phyloP scores from a whole-genome alignment of 768 basidiomycete species.

The Cyclocybe cylindracea region DNA sequence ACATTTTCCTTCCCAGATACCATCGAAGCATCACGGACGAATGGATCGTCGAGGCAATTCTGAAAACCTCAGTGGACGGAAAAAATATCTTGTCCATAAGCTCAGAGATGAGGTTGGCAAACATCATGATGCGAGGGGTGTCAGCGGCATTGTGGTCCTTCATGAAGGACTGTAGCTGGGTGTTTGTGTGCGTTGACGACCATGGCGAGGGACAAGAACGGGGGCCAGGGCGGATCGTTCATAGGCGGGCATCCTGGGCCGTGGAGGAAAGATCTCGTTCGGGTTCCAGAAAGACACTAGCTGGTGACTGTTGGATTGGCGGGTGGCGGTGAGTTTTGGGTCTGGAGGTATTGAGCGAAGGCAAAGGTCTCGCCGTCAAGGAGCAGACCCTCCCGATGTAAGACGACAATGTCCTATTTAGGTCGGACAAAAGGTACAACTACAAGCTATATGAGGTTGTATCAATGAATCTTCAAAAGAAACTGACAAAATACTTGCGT shows the following conservation, averaged over 20 bases:
- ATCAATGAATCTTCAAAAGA: not conserved
- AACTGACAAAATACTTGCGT: slow-evolving; percentile 4
- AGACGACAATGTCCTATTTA: slow-evolving; percentile 9
- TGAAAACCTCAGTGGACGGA: too few species aligned
- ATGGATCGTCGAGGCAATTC: too few species aligned
- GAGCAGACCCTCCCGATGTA: slow-evolving; percentile 10
- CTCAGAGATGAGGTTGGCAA: not conserved
- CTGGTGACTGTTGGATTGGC: not conserved
- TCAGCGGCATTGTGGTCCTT: not conserved
- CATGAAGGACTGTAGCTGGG: not conserved
- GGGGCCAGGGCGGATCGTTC: not conserved
- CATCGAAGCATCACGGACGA: too few species aligned
- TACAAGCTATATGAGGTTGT: slow-evolving; percentile 2
- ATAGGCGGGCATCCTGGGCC: not conserved
- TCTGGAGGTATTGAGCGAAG: slow-evolving; percentile 2
- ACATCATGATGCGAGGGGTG: not conserved
- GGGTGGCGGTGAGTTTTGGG: not conserved
- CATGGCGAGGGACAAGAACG: not conserved
- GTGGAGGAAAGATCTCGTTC: not conserved
- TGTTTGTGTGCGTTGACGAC: not conserved
- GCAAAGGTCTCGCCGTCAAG: slow-evolving; percentile 7
- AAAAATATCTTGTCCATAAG: not conserved
- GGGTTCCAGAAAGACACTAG: not conserved
- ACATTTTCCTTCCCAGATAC: too few species aligned
- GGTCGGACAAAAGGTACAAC: slow-evolving; percentile 7